These are phyloP conservation scores for Infundibulicybe gibba DNA, from an alignment of 768 basidiomycete species.

Conservation along the genomic window DNA sequence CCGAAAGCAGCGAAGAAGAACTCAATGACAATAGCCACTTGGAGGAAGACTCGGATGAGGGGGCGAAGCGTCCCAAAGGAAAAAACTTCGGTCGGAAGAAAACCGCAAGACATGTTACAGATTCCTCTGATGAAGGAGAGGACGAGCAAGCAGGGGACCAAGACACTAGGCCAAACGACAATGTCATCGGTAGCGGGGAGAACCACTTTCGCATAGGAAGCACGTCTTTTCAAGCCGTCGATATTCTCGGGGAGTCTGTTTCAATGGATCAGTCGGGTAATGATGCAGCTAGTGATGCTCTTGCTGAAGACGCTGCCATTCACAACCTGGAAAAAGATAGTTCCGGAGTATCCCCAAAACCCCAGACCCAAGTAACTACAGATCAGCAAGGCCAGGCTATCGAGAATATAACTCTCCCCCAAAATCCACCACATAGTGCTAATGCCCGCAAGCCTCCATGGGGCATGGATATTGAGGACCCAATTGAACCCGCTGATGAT, in stretches of 20 bases:
- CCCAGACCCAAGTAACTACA: no score
- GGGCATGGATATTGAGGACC: no score
- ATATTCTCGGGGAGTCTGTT: conserved; percentile 23
- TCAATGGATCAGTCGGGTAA: conserved; percentile 29
- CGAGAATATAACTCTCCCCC: no score
- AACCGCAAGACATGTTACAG: conserved; percentile 9
- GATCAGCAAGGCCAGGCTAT: no score
- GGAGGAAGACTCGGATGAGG: conserved; percentile 27
- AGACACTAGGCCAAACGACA: conserved; percentile 4
- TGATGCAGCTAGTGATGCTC: conserved; percentile 27
- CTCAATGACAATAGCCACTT: conserved; percentile 28
- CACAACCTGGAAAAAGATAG: conserved; percentile 10
- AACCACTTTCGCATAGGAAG: conserved; percentile 8
- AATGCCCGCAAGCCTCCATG: no score
- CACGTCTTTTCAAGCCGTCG: conserved; percentile 25
- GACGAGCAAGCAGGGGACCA: conserved; percentile 27
- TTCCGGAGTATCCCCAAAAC: not conserved
- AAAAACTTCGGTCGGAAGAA: conserved; percentile 26
- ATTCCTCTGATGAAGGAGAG: conserved; percentile 32
- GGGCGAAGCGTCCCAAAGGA: conserved; percentile 5
- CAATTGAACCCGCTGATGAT: not conserved
- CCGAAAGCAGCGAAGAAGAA: conserved; percentile 36
- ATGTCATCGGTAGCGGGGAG: no score
- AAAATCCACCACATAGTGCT: no score
- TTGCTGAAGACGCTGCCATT: conserved; percentile 26